phyloP scores from a whole-genome alignment of 306 rosid genomes.

The Erythrophleum fordii region DNA sequence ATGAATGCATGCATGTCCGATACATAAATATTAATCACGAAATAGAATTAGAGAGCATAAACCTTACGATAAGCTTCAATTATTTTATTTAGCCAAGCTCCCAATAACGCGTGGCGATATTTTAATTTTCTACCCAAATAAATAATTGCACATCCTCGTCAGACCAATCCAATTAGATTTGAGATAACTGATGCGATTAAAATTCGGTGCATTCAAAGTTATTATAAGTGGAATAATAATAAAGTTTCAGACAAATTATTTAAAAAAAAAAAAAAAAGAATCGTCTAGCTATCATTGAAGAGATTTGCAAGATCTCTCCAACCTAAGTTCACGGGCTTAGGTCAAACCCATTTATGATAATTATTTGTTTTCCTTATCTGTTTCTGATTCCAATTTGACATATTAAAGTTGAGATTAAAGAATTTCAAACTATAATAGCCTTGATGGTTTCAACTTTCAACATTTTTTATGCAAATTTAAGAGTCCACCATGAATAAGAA shows the following conservation, averaged over 20 bases:
- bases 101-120: constrained; percentile 14
- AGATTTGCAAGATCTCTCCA: constrained; percentile 36
- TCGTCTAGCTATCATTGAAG: neutral
- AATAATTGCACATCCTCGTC: constrained; percentile 1
- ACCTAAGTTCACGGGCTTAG: constrained; percentile 29
- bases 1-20: neutral
- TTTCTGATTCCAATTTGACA: neutral
- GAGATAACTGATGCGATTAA: constrained; percentile 24
- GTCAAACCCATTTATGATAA: constrained; percentile 29
- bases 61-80: constrained; percentile 4
- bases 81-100: constrained; percentile 21
- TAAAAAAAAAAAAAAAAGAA: too few species aligned
- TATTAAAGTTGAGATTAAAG: neutral
- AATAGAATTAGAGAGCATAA: neutral
- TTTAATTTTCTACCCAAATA: neutral
- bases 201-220: neutral
- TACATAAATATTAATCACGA: neutral
- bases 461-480: constrained; percentile 5
- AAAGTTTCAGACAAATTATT: too few species aligned
- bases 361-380: neutral
- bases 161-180: constrained; percentile 22
- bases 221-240: neutral
- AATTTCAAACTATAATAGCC: neutral
- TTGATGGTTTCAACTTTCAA: neutral
- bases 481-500: neutral